Base-by-base conservation (phyloP, 257 asterid species). In the Solanum commersonii region DNA sequence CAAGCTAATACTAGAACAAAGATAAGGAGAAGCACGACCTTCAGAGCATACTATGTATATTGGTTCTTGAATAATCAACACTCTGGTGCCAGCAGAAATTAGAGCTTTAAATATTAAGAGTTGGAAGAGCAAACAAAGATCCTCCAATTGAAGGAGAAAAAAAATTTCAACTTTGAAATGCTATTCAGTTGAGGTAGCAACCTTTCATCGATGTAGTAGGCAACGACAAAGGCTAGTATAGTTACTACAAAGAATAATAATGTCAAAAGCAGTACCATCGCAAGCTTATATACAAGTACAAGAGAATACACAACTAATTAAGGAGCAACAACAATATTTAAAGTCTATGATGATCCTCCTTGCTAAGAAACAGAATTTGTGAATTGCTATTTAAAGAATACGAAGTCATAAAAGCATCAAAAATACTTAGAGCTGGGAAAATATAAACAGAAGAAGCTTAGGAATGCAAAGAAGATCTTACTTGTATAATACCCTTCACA, bases 401-500 rank as follows among this genome's bases (percentile, higher is more conserved):
- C 16, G 10, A 37, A 6, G 27, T 46, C 40, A 81, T 49, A 81
- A 44, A 81, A 79, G 84, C 31, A 79, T 29, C 1, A 44, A 42
- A 14, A 27, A 27, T 79, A 79, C 84, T 27, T 40, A 13, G 35
- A 38, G 27, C 60, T 65, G 84, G 67, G 77, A 78, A 22, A 65
- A 76, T 23, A 25, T 52, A 65, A 2, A 16, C 65, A 59, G 44
- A 63, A 22, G 33, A 5, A 37, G 31, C 65, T 37, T 79, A 42
- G 84, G 37, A 27, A 44, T 79, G 84, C 40, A 81, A 46, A 44
- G 67, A 18, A 27, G 27, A 81, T 56, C 34, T 46, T 81, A 94
- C 97, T 92, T 94, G 97, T 84, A 94, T 94, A 34, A 94, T 88
- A 60, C 97, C 97, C 92, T 94, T 94, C 87, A 94, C 97, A 14